These are phyloP conservation scores for Pulveroboletus ravenelii DNA, from an alignment of 768 basidiomycete species.

Conservation along the genomic window DNA sequence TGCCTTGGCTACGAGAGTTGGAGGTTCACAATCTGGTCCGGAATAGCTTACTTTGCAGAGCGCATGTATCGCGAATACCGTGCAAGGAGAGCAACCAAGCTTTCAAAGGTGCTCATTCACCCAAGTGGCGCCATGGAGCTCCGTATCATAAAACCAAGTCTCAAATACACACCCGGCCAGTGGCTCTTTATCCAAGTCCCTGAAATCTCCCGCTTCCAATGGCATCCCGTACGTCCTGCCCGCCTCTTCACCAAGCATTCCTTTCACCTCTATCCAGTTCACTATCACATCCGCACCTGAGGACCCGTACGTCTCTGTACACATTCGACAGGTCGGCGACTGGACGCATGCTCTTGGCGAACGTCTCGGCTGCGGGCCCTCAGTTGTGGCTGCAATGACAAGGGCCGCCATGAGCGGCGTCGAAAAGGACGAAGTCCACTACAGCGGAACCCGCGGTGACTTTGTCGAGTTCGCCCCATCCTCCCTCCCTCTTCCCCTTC, in stretches of 20 bases:
- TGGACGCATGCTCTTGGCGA: slow-evolving; percentile 81
- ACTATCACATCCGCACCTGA: slow-evolving; percentile 94
- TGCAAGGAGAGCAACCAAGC: slow-evolving; percentile 67
- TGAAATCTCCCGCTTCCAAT: slow-evolving; percentile 77
- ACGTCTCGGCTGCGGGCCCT: slow-evolving; percentile 76
- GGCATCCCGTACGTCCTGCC: slow-evolving; percentile 77
- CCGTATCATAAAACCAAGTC: slow-evolving; percentile 85
- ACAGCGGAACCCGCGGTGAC: slow-evolving; percentile 56
- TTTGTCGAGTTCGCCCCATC: slow-evolving; percentile 72
- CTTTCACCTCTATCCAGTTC: slow-evolving; percentile 48
- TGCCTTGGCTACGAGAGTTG: slow-evolving; percentile 91
- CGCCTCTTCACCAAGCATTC: not conserved
- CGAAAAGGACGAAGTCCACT: slow-evolving; percentile 52
- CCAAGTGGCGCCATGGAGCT: slow-evolving; percentile 93
- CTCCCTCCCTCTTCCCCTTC: slow-evolving; percentile 50
- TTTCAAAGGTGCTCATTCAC: slow-evolving; percentile 85
- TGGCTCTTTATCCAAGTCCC: slow-evolving; percentile 91
- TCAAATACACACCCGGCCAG: slow-evolving; percentile 88
- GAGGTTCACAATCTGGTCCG: slow-evolving; percentile 90
- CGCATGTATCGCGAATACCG: slow-evolving; percentile 81
- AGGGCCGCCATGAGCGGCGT: slow-evolving; percentile 70
- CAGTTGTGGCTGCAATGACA: slow-evolving; percentile 74
- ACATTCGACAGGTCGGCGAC: slow-evolving; percentile 92
- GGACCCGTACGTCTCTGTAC: slow-evolving; percentile 87
- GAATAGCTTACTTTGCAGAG: slow-evolving; percentile 85